Evolutionary conservation across 176 grass and related monocot species (phyloP), one percentile per base, ranked within the genome.

Genomic region (Hyparrhenia diplandra): DNA sequence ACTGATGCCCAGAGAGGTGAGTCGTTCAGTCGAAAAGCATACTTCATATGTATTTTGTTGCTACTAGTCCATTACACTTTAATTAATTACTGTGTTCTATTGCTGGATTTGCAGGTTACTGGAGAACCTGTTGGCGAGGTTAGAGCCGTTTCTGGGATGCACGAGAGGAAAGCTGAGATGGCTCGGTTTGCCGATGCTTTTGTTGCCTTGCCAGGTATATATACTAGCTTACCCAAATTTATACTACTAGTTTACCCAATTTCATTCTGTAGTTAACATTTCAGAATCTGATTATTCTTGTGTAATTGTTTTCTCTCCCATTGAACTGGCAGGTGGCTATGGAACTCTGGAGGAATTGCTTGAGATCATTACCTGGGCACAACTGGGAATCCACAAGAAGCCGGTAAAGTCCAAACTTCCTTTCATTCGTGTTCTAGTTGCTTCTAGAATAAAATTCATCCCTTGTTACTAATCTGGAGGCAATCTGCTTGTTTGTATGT

Each of bases 101-200:
- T 17, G 45, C 45, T 47, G 45, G 45, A 47, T 47, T 30, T 89
- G 67, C 63, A 99, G 97, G 62, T 91, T 25, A 96, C 87, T 10
- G 90, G 92, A 20, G 92, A 95, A 39, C 84, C 87, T 59, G 85
- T 99, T 0, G 93, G 93, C 0, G 97, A 99, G 78, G 97, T 99
- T 69, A 86, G 85, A 87, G 79, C 91, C 74, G 97, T 99, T 49
- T 90, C 93, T 20, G 87, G 89, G 24, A 93, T 95, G 97, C 97
- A 99, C 2, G 97, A 95, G 77, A 95, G 93, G 51, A 99, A 99
- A 64, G 97, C 97, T 0, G 97, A 93, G 45, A 99, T 95, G 91
- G 93, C 93, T 31, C 93, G 97, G 29, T 82, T 82, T 49, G 97
- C 97, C 13, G 97, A 99, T 88, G 97, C 93, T 58, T 99, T 99